Conservation (phyloP, 805 yeast species). For the Saitoella complicata region DNA sequence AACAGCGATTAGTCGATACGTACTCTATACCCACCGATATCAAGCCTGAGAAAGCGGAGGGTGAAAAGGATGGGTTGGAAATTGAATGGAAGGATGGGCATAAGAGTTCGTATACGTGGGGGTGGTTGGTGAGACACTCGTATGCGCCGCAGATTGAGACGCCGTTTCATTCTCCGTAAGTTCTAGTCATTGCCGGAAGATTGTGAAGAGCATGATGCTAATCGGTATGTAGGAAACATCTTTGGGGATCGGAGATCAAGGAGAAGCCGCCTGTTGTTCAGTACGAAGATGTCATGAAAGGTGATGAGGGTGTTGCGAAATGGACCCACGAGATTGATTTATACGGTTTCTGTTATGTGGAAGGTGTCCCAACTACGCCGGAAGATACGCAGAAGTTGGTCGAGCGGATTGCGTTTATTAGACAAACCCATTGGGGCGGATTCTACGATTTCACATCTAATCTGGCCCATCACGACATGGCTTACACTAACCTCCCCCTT, state of each 20-base stretch:
- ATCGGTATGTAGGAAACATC: neutral
- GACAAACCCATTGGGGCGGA: conserved; percentile 59
- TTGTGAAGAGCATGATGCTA: neutral
- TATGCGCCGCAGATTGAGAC: conserved; percentile 33
- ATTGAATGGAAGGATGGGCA: conserved; percentile 22
- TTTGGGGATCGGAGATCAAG: conserved; percentile 20
- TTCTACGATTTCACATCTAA: conserved; percentile 68
- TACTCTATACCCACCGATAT: conserved; percentile 26
- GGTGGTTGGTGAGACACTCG: conserved; percentile 35
- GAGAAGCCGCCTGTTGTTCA: conserved; percentile 32
- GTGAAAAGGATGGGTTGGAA: conserved; percentile 9
- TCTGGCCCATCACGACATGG: conserved; percentile 50
- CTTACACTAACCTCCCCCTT: conserved; percentile 51
- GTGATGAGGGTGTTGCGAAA: conserved; percentile 31
- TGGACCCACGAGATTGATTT: conserved; percentile 38
- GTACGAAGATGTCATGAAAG: conserved; percentile 31
- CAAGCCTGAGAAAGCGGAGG: conserved; percentile 13
- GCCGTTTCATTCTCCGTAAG: conserved; percentile 18
- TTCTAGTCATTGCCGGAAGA: conserved; percentile 30
- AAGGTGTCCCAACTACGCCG: conserved; percentile 43
- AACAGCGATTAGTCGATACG: conserved; percentile 43
- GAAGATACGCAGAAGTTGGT: conserved; percentile 43
- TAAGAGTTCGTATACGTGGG: conserved; percentile 22
- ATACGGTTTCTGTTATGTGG: conserved; percentile 46
- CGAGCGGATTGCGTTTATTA: conserved; percentile 40